A percentile compares a stretch with the other conserved stretches of the same genome.
Evolutionary conservation across 805 yeast species (phyloP).

Genomic region (Hanseniaspora singularis): DNA sequence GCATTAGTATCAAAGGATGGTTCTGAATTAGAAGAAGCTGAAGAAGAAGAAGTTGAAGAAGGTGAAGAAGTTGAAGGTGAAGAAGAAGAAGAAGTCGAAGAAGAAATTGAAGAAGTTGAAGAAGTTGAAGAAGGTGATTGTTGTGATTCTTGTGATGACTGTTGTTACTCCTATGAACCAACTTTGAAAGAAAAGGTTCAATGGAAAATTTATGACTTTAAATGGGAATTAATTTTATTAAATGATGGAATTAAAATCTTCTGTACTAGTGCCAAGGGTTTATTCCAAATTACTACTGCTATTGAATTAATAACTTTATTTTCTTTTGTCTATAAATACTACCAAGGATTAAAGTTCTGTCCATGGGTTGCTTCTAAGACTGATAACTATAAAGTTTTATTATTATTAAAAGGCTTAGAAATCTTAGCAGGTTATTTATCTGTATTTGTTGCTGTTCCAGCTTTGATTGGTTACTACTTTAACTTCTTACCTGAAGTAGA

Average conservation of each 20-base stretch:
- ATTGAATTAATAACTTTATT: slow-evolving; percentile 5
- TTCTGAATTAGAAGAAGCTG: not conserved
- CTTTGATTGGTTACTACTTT: slow-evolving; percentile 12
- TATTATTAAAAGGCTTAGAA: slow-evolving; percentile 4
- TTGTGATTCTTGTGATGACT: not conserved
- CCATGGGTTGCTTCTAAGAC: not conserved
- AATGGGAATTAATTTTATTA: slow-evolving; percentile 7
- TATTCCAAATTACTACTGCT: slow-evolving; percentile 3
- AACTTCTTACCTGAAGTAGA: slow-evolving; percentile 16
- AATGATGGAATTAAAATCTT: slow-evolving; percentile 10
- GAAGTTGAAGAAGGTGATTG: not conserved
- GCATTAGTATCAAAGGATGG: not conserved
- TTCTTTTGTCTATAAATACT: slow-evolving; percentile 2
- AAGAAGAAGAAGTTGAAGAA: slow-evolving; percentile 1
- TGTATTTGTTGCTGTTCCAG: slow-evolving; percentile 10
- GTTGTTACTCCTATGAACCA: slow-evolving; percentile 13
- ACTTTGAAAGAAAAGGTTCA: slow-evolving; percentile 11
- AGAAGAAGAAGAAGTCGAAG: not conserved
- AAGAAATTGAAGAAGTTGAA: not conserved
- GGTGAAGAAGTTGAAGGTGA: not conserved
- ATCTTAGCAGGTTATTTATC: slow-evolving; percentile 6
- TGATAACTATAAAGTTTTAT: not conserved
- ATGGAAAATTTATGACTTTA: slow-evolving; percentile 14
- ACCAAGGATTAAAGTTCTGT: not conserved
- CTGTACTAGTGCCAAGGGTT: slow-evolving; percentile 12